phyloP scores from a whole-genome alignment of 192 early-diverging fungal genomes.

The Kickxella alabastrina region DNA sequence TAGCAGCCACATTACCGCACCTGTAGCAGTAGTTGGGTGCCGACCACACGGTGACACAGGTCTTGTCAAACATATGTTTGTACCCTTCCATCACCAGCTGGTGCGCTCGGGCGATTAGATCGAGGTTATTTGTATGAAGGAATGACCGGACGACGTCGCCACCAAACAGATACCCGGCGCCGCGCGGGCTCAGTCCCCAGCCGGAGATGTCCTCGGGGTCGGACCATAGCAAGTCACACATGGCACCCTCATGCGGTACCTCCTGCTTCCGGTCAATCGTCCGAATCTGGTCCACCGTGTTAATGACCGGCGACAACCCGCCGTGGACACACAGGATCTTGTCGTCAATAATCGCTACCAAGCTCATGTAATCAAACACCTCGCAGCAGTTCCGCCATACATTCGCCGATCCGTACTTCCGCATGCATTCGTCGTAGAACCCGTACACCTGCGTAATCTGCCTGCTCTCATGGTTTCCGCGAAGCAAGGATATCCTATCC shows the following conservation, averaged over 20 bases:
- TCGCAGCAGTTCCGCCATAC: constrained; percentile 98
- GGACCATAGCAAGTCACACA: constrained; percentile 98
- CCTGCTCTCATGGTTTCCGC: constrained; percentile 90
- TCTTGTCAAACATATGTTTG: constrained; percentile 94
- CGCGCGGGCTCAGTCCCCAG: constrained; percentile 95
- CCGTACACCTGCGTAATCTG: constrained; percentile 99
- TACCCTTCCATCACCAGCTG: constrained; percentile 98
- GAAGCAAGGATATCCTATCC: constrained; percentile 90
- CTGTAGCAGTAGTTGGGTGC: constrained; percentile 99
- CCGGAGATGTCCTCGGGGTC: constrained; percentile 88
- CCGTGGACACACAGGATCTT: constrained; percentile 95
- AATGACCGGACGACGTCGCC: constrained; percentile 80
- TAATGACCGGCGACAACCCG: constrained; percentile 87
- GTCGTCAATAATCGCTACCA: constrained; percentile 93
- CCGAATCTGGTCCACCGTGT: constrained; percentile 93
- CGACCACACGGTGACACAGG: constrained; percentile 96
- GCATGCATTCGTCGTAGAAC: constrained; percentile 95
- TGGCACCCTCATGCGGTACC: constrained; percentile 96
- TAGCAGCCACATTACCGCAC: constrained; percentile 98
- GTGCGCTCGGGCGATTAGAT: constrained; percentile 92
- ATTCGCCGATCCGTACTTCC: constrained; percentile 93
- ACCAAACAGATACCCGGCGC: constrained; percentile 99
- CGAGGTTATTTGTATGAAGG: constrained; percentile 78
- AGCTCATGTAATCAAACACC: constrained; percentile 92
- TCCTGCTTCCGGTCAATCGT: constrained; percentile 93